Conservation (phyloP, 208 protist genomes). For the Trypanosoma platydactyli region DNA sequence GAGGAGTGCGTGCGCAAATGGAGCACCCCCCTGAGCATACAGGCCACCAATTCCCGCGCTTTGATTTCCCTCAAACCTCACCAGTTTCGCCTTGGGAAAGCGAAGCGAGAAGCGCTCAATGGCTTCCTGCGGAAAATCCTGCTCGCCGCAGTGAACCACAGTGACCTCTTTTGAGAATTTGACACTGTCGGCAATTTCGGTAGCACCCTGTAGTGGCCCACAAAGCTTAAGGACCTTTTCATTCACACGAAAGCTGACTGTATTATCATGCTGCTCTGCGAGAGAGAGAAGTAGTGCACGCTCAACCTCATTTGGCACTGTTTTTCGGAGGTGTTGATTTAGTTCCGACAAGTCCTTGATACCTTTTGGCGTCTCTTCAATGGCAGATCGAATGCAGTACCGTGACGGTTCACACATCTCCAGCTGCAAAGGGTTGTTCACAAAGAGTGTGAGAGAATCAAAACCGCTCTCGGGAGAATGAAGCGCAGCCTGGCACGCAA, state of each 20-base stretch:
- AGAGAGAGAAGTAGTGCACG: conserved; percentile 54
- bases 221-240: conserved; percentile 35
- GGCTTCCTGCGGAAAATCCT: conserved; percentile 19
- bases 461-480: conserved; percentile 52
- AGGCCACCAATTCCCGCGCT: conserved; percentile 25
- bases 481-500: conserved; percentile 58
- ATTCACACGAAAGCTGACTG: conserved; percentile 43
- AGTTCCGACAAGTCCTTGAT: conserved; percentile 34
- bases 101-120: conserved; percentile 30
- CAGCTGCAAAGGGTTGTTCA: conserved; percentile 48
- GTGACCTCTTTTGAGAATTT: conserved; percentile 46
- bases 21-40: conserved; percentile 9
- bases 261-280: conserved; percentile 35
- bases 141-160: conserved; percentile 37
- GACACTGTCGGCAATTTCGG: conserved; percentile 13
- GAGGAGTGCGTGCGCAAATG: conserved; percentile 36
- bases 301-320: conserved; percentile 41
- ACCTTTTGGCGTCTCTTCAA: conserved; percentile 30
- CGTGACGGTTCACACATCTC: conserved; percentile 35
- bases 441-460: conserved; percentile 60
- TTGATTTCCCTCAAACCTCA: conserved; percentile 33
- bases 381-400: conserved; percentile 31
- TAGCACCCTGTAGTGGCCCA: conserved; percentile 22
- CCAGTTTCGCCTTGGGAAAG: conserved; percentile 39
- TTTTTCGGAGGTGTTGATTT: conserved; percentile 44